Base-by-base conservation (phyloP, 768 basidiomycete species). In the Lactifluus hygrophoroides region DNA sequence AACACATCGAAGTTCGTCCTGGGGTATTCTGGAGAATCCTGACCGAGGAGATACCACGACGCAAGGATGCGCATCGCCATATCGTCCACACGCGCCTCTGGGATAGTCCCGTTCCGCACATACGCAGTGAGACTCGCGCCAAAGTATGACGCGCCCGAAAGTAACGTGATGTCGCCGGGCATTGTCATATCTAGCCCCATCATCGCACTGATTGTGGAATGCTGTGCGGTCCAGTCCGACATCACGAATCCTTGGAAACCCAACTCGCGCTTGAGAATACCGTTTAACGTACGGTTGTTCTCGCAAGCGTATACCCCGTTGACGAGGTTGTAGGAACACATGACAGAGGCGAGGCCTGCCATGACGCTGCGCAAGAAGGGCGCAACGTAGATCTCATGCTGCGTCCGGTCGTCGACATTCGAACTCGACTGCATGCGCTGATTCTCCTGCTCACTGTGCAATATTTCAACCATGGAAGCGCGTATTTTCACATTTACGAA, bases 41-140 rank as follows among this genome's bases (percentile, higher is more conserved):
- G 88, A 35, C 75, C 73, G 45, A 86, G 75, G 52, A 80, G 71
- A 66, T 84, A 90, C 80, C 82, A 92, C 0, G 76, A 72, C 3
- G 88, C 85, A 25, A 92, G 68, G 64, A 93, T 85, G 30, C 90
- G 84, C 9, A 80, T 83, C 4, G 86, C 90, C 88, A 92, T 91
- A 67, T 94, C 90, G 54, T 85, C 82, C 5, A 88, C 70, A 5
- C 88, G 80, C 3, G 75, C 67, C 61, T 77, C 74, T 0, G 86
- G 77, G 51, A 94, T 86, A 3, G 81, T 84, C 40, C 83, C 84
- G 67, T 92, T 88, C 47, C 77, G 71, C 17, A 94, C 88, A 49
- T 76, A 83, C 27, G 74, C 74, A 0, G 83, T 85, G 32, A 92
- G 76, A 68, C 85, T 88, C 1, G 67, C 72, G n/a, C 86, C 85